These are phyloP conservation scores for Calonectria pseudoturangicola DNA, from an alignment of 2,329 filamentous ascomycete species.

Conservation along the genomic window DNA sequence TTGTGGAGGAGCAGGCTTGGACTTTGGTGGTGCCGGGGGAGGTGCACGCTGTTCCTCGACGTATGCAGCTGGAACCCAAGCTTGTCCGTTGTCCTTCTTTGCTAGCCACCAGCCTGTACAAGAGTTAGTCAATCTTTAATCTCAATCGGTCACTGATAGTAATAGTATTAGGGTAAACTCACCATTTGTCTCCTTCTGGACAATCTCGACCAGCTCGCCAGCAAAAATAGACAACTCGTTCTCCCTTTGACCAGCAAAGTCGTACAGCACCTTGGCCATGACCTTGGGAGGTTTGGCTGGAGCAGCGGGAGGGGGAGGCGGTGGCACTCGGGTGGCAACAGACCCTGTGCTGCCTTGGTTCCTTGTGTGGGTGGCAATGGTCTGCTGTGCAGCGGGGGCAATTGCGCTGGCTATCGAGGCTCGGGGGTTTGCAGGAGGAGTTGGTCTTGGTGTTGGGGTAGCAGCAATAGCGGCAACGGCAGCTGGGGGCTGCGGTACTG, in stretches of 20 bases:
- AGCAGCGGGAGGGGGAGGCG: slow-evolving; percentile 81
- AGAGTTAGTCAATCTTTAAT: slow-evolving; percentile 57
- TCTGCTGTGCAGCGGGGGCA: slow-evolving; percentile 48
- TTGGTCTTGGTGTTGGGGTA: slow-evolving; percentile 42
- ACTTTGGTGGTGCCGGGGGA: slow-evolving; percentile 78
- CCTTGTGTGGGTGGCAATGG: slow-evolving; percentile 71
- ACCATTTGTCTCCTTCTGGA: slow-evolving; percentile 98
- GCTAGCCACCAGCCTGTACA: slow-evolving; percentile 94
- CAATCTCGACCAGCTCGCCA: slow-evolving; percentile 89
- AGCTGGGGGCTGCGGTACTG: slow-evolving; percentile 60
- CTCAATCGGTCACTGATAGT: neutral
- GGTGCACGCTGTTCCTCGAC: slow-evolving; percentile 87
- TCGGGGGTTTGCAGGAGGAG: slow-evolving; percentile 36
- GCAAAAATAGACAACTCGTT: slow-evolving; percentile 89
- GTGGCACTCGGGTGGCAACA: slow-evolving; percentile 74
- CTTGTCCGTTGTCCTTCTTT: slow-evolving; percentile 83
- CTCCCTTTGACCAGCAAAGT: slow-evolving; percentile 88
- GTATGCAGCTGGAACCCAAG: slow-evolving; percentile 96
- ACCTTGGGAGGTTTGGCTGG: slow-evolving; percentile 77
- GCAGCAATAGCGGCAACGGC: slow-evolving; percentile 55
- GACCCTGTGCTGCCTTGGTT: slow-evolving; percentile 72
- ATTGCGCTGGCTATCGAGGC: slow-evolving; percentile 43
- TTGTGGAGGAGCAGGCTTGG: slow-evolving; percentile 83
- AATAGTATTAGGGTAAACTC: slow-evolving; percentile 59
- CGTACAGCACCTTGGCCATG: slow-evolving; percentile 92